Evolutionary conservation across 179 eudicot genomes (phyloP), one percentile per base, ranked within the genome.

Genomic region (Silene noctiflora): DNA sequence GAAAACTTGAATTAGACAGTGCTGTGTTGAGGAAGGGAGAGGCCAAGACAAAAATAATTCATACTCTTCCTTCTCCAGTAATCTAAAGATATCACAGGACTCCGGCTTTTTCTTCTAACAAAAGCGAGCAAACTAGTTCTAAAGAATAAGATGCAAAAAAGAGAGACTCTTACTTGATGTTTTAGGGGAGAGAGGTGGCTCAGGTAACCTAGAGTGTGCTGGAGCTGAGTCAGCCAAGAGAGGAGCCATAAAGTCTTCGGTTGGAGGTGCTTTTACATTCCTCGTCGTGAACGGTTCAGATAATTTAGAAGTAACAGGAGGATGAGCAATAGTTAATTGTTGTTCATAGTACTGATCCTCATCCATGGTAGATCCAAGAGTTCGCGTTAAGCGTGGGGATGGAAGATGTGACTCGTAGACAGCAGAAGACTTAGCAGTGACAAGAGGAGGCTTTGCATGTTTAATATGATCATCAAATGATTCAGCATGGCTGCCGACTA

Each of bases 121-220:
- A 44, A 9, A 44, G 55, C 29, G 4, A 9, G 17, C 8, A 64
- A 13, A 19, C 17, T 46, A 12, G 62, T 78, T 25, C 9, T 5
- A 31, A 76, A 56, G 3, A 24, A 22, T 14, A 25, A 27, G 17
- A 69, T 72, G 31, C 24, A 22, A 2, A 3, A 24, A 73, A 58
- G 35, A 79, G 39, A 29, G 27, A n/a, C 4, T 75, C 87, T 84
- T 88, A 93, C 98, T 81, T 63, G 92, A 82, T 69, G 78, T 70
- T 75, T 82, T 76, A 13, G 98, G 95, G 79, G 98, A 84, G n/a
- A 93, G 78, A 48, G 90, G 89, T 39, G 98, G 95, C 91, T 88
- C 89, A 71, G 91, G 85, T 77, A 93, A 80, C 76, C 87, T 80
- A 71, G 93, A 86, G 60, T 80, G 87, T 22, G 81, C 60, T 19